A percentile compares a stretch with the other conserved stretches of the same genome.
Evolutionary conservation across 331 rosid species (phyloP).

Genomic region (Malus hybrid): DNA sequence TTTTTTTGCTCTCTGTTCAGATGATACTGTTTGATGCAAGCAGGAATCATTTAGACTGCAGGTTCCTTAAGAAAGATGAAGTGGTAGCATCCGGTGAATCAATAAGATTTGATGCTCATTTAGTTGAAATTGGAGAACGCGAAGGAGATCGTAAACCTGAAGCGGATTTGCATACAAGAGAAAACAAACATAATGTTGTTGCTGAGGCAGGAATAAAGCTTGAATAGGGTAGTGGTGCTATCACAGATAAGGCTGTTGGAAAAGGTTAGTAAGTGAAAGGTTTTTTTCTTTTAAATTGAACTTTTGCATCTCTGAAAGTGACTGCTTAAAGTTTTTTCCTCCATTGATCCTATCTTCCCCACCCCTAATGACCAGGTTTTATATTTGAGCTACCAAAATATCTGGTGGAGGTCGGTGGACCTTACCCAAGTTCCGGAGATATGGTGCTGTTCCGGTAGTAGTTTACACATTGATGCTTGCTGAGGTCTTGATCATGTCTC

Average conservation of each 20-base stretch:
- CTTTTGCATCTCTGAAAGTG: neutral
- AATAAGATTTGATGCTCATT: constrained; percentile 51
- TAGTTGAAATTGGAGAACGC: constrained; percentile 62
- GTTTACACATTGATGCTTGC: constrained; percentile 6
- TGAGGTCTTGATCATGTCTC: constrained; percentile 11
- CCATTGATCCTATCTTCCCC: no score
- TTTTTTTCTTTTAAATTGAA: neutral
- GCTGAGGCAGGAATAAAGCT: constrained; percentile 1
- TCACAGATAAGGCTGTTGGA: neutral
- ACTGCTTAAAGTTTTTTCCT: neutral
- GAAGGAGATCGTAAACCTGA: constrained; percentile 38
- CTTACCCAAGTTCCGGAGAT: constrained; percentile 11
- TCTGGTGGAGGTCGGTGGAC: constrained; percentile 29
- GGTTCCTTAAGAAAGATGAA: constrained; percentile 67
- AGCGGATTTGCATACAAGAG: constrained; percentile 3
- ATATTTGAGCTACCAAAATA: constrained; percentile 19
- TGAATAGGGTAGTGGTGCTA: constrained; percentile 4
- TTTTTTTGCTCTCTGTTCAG: constrained; percentile 35
- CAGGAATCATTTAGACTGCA: constrained; percentile 44
- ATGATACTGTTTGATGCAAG: constrained; percentile 51
- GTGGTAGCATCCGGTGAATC: constrained; percentile 47
- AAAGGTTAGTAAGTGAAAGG: constrained; percentile 5
- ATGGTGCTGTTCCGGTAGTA: neutral
- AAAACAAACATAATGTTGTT: neutral
- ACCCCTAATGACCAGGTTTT: neutral